Conservation (phyloP, 371 early-diverging fungal species). For the Syncephalastrum contaminatum region DNA sequence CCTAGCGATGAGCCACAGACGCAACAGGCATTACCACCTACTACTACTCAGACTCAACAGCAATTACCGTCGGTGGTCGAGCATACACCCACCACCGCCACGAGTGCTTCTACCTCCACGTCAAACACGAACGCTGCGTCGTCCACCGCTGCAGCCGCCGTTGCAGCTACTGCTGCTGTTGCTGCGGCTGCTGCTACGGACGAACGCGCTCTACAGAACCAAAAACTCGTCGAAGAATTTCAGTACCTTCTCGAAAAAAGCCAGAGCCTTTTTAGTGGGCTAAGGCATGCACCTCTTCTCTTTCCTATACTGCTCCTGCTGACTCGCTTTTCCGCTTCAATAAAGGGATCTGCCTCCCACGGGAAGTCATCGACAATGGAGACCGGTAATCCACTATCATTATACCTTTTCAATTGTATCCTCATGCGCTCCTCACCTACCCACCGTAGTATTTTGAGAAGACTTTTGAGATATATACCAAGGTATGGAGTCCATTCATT, state of each 20-base stretch:
- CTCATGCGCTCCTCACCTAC: background rate
- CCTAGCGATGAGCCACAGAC: too few relatives aligned
- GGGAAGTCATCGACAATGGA: slow-evolving; percentile 77
- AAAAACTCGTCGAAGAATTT: slow-evolving; percentile 80
- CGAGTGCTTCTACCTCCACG: too few relatives aligned
- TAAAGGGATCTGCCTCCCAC: slow-evolving; percentile 73
- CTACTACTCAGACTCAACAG: too few relatives aligned
- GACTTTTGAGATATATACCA: slow-evolving; percentile 96
- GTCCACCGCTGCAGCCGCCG: too few relatives aligned
- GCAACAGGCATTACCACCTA: too few relatives aligned
- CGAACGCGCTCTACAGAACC: slow-evolving; percentile 37
- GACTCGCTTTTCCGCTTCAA: background rate
- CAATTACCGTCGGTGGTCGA: too few relatives aligned
- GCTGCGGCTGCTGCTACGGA: slow-evolving; percentile 15
- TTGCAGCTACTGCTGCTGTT: too few relatives aligned
- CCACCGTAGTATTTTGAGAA: slow-evolving; percentile 81
- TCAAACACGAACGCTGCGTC: too few relatives aligned
- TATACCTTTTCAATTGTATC: background rate
- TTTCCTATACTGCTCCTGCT: background rate
- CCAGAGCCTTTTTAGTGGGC: slow-evolving; percentile 93
- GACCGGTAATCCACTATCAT: slow-evolving; percentile 41
- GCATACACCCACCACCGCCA: too few relatives aligned
- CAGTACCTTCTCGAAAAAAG: slow-evolving; percentile 95
- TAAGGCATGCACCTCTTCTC: slow-evolving; percentile 56
- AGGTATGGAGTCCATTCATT: slow-evolving; percentile 37